A percentile compares a stretch with the other conserved stretches of the same genome.
These are phyloP conservation scores for Aspergillus sp. DNA, from an alignment of 2,329 filamentous ascomycete species.

Conservation along the genomic window DNA sequence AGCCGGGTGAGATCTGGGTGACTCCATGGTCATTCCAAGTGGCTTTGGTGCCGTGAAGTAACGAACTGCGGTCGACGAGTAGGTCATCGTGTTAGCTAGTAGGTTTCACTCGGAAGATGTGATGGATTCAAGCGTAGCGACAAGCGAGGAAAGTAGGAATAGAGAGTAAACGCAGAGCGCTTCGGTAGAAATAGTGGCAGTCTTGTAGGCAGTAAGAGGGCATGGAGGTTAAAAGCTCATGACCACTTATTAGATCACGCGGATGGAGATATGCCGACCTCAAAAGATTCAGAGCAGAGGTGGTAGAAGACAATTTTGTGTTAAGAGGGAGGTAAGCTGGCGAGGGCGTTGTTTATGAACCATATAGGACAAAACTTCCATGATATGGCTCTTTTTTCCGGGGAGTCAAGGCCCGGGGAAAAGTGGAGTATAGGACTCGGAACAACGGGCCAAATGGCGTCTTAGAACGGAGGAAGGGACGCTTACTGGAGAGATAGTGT, in stretches of 20 bases:
- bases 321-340: neutral
- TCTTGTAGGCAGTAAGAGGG: conserved; percentile 81
- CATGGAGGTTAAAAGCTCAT: conserved; percentile 63
- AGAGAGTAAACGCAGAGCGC: conserved; percentile 81
- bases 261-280: conserved; percentile 16
- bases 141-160: conserved; percentile 79
- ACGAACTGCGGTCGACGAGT: conserved; percentile 67
- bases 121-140: conserved; percentile 66
- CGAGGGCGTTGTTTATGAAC: conserved; percentile 2
- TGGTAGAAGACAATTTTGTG: neutral
- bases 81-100: conserved; percentile 61
- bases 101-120: conserved; percentile 21
- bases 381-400: conserved; percentile 18
- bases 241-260: conserved; percentile 21
- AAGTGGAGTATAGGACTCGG: conserved; percentile 19
- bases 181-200: conserved; percentile 93
- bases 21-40: conserved; percentile 69
- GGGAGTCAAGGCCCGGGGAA: conserved; percentile 19
- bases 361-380: conserved; percentile 8
- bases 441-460: conserved; percentile 27
- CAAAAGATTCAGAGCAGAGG: conserved; percentile 1
- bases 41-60: conserved; percentile 74
- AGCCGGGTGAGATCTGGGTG: conserved; percentile 33
- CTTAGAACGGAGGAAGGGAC: conserved; percentile 30
- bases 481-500: conserved; percentile 21